Base-by-base conservation (phyloP, 176 grass and related monocot species). In the Oryza meyeriana region DNA sequence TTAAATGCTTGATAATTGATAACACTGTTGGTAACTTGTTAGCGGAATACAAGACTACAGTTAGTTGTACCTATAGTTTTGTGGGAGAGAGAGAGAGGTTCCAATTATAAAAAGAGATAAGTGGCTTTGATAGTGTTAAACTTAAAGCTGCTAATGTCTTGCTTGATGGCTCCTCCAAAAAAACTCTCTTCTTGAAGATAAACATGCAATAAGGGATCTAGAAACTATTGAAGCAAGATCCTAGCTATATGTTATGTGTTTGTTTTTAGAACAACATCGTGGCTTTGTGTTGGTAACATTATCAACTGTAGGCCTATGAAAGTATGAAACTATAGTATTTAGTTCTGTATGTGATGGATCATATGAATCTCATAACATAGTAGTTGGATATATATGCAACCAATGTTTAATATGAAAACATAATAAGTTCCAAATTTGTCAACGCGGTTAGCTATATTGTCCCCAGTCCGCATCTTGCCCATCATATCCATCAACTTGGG, bases 1-100 rank as follows among this genome's bases (percentile, higher is more conserved):
- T 36, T 57, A 64, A 34, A 85, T 52, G 57, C 55, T 39, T 73
- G 24, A 79, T 71, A 64, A 63, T 12, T 71, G 48, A 63, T n/a
- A 79, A 22, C 30, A 73, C 6, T 24, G 28, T 35, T 5, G 71
- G 33, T 45, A 79, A 73, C 29, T 20, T 72, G 66, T 72, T 72
- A 17, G 74, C 78, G 57, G 59, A 64, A 31, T 52, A 65, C 38
- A 71, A 20, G 31, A 30, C 2, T 25, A 62, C 69, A 20, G 3
- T 20, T 59, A 30, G n/a, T 25, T 58, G 7, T n/a, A 24, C 1
- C 7, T 58, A 58, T 58, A 58, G 55, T 25, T 55, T 59, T 47
- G 44, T 10, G 13, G 13, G 20, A 58, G 48, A 6, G 22, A 58
- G 22, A 22, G 13, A 34, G 17, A 26, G 7, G 1, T 30, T 47